Conservation (phyloP, 1,139 yeast species). For the Spathaspora sp. region DNA sequence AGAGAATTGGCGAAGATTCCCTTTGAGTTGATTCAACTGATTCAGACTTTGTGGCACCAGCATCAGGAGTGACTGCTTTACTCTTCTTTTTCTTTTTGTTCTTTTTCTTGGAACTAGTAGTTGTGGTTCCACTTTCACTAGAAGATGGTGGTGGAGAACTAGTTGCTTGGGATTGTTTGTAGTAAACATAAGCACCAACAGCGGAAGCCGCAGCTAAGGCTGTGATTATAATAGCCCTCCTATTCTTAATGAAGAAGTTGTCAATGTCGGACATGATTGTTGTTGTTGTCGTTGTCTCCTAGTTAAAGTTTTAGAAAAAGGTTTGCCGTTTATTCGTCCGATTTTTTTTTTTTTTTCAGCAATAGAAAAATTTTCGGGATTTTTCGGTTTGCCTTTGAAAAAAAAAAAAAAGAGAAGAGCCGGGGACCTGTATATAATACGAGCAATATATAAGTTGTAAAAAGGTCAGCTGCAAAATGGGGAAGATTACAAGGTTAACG, state of each 20-base stretch:
- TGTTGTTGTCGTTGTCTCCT: neutral
- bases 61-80: slow-evolving; percentile 9
- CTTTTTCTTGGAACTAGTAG: slow-evolving; percentile 8
- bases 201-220: slow-evolving; percentile 64
- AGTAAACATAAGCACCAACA: slow-evolving; percentile 59
- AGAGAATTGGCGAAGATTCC: slow-evolving; percentile 17
- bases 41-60: slow-evolving; percentile 5
- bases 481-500: too few species aligned
- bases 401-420: too few species aligned
- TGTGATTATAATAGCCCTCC: slow-evolving; percentile 56
- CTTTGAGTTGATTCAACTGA: neutral
- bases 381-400: neutral
- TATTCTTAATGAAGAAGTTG: slow-evolving; percentile 54
- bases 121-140: neutral
- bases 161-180: slow-evolving; percentile 31
- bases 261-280: slow-evolving; percentile 14
- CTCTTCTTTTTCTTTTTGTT: slow-evolving; percentile 9
- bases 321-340: slow-evolving; percentile 3
- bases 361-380: neutral
- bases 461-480: too few species aligned
- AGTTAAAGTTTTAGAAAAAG: neutral
- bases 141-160: slow-evolving; percentile 5
- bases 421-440: too few species aligned
- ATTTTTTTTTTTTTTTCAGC: neutral
- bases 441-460: too few species aligned